Evolutionary conservation across 2,329 filamentous ascomycete genomes (phyloP), one percentile per base, ranked within the genome.

Genomic region (Leptosphaerulina australis): DNA sequence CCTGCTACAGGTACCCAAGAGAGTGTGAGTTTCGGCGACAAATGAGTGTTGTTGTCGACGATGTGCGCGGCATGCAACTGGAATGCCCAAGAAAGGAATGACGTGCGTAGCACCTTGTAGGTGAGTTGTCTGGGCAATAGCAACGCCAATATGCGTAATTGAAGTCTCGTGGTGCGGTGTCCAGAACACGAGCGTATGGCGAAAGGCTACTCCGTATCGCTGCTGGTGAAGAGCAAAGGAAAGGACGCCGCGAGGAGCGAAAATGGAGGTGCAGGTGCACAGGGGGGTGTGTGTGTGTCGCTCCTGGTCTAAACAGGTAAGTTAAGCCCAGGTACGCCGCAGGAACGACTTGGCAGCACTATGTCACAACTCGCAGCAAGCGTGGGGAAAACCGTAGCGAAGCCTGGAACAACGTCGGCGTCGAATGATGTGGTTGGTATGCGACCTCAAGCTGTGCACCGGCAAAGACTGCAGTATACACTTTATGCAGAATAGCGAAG

Each of bases 51-150:
- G 48, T 51, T 44, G 37, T 46, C 43, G 48, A 36, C 36, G 29
- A 39, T 29, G 35, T 37, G 49, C 54, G 63, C 58, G 64, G 67
- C 63, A 67, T 60, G 67, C 63, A 67, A 58, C 41, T 52, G 37
- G 43, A 66, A 67, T 64, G 62, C 55, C 58, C 60, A 43, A 36
- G 53, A 57, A 55, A 46, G 57, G 53, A 56, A 56, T 53, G 52
- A 47, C 41, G 48, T 51, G 48, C 41, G 37, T 46, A 51, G 48
- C 36, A 43, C 21, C 12, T 36, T 59, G 55, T 44, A 48, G 44
- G 57, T 52, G 58, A 55, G 53, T n/a, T 61, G 60, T 60, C 59
- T 50, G 65, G 65, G 59, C 62, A 69, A 70, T 63, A 44, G 48
- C 49, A 55, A 41, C 44, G 44, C 44, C 55, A 53, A 52, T 45